Base-by-base conservation (phyloP, 108 stramenopile genomes). In the Seminavis robusta region DNA sequence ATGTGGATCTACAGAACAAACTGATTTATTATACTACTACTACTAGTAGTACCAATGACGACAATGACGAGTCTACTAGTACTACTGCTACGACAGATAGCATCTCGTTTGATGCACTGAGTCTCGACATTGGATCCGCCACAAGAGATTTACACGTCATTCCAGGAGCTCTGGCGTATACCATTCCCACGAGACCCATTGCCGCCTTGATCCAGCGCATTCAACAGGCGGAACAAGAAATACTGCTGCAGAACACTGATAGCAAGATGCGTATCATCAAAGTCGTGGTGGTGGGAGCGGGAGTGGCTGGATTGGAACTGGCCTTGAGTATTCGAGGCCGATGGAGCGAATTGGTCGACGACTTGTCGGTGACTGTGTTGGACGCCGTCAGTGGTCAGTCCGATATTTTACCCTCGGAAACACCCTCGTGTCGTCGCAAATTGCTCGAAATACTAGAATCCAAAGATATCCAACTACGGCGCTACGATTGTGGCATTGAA, bases 231-330 rank as follows among this genome's bases (percentile, higher is more conserved):
- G 77, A 69, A 44, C 38, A 67, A 5, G 46, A 51, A 42, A 23
- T 77, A 9, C n/a, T n/a, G n/a, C 28, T 74, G 9, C n/a, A 39
- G 52, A 37, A 10, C 11, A 52, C 0, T 27, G 46, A 36, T 25
- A 41, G 43, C 64, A 23, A 31, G 1, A 25, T 6, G 4, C 19
- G 30, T 24, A 60, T 31, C 36, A 58, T 31, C 33, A 27, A 50
- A 28, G 62, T 95, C 8, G 89, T 94, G 24, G 92, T 98, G 16
- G 87, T 97, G 11, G 98, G 98, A 25, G 98, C 83, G 34, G 98
- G 98, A 10, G 91, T 90, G 23, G 96, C 95, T 10, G 98, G 98
- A 11, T 85, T 96, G 26, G 98, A 98, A 58, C 70, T 98, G 30
- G 69, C 84, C 63, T 81, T 98, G 61, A 80, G 84, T 32, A 73